These are phyloP conservation scores for Neurospora hispaniola DNA, from an alignment of 495 filamentous ascomycete species.

Conservation along the genomic window DNA sequence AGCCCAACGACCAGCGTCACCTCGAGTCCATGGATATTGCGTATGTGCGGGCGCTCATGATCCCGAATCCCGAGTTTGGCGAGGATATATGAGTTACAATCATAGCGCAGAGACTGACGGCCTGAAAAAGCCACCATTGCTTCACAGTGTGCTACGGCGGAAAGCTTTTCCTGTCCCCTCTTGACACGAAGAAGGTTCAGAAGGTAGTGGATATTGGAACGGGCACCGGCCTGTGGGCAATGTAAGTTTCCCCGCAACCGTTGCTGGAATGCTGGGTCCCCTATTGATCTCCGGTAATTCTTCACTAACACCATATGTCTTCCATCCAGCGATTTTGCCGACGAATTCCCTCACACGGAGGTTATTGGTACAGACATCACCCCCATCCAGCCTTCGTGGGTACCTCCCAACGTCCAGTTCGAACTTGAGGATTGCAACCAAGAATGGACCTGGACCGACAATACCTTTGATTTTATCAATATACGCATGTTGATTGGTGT, in stretches of 20 bases:
- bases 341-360: conserved; percentile 33
- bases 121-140: conserved; percentile 15
- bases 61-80: not conserved
- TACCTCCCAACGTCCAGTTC: conserved; percentile 37
- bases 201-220: conserved; percentile 57
- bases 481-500: conserved; percentile 39
- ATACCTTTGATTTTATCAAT: conserved; percentile 49
- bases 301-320: not conserved
- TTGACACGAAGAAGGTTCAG: conserved; percentile 23
- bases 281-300: not conserved
- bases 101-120: not conserved
- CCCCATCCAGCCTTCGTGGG: conserved; percentile 29
- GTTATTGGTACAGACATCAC: conserved; percentile 43
- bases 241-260: conserved; percentile 1
- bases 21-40: conserved; percentile 15
- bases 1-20: conserved; percentile 17
- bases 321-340: conserved; percentile 35
- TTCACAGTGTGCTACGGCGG: conserved; percentile 34
- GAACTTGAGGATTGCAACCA: conserved; percentile 39
- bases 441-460: conserved; percentile 32
- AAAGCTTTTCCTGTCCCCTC: conserved; percentile 43
- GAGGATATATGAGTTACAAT: not conserved
- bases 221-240: conserved; percentile 38
- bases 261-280: not conserved
- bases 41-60: not conserved